Conservation (phyloP, 1,139 yeast species). For the Entelexis paramagnoliae region DNA sequence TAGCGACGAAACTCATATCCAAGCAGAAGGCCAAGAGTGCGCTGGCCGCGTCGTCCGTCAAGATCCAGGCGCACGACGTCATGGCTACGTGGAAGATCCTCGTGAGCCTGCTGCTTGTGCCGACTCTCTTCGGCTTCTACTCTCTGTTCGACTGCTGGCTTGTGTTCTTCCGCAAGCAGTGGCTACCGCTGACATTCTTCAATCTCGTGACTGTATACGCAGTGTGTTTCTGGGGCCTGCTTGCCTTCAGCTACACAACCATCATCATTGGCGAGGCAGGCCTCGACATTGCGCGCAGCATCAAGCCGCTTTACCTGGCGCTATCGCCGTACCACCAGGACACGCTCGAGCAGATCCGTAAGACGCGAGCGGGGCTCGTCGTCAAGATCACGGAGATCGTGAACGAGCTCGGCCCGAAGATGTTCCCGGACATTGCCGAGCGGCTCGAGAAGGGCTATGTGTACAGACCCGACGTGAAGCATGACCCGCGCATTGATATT, state of each 20-base stretch:
- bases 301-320: constrained; percentile 72
- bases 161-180: constrained; percentile 25
- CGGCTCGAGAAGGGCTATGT: constrained; percentile 40
- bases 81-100: constrained; percentile 93
- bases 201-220: constrained; percentile 36
- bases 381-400: constrained; percentile 55
- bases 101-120: constrained; percentile 82
- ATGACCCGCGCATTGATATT: constrained; percentile 30
- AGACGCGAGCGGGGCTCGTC: constrained; percentile 46
- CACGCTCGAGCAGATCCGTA: constrained; percentile 47
- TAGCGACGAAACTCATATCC: constrained; percentile 65
- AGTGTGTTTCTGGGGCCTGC: constrained; percentile 45
- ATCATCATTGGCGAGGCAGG: constrained; percentile 88
- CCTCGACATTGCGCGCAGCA: constrained; percentile 70
- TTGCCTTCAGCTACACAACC: constrained; percentile 74
- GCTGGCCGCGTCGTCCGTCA: constrained; percentile 77
- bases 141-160: constrained; percentile 54
- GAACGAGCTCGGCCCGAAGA: constrained; percentile 61
- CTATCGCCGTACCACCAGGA: constrained; percentile 40
- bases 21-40: constrained; percentile 65
- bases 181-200: constrained; percentile 21
- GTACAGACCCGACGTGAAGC: constrained; percentile 43
- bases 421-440: constrained; percentile 51
- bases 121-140: constrained; percentile 69
- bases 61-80: constrained; percentile 84